These are phyloP conservation scores for Tuber microsphaerosporum DNA, from an alignment of 495 filamentous ascomycete genomes.

Conservation along the genomic window DNA sequence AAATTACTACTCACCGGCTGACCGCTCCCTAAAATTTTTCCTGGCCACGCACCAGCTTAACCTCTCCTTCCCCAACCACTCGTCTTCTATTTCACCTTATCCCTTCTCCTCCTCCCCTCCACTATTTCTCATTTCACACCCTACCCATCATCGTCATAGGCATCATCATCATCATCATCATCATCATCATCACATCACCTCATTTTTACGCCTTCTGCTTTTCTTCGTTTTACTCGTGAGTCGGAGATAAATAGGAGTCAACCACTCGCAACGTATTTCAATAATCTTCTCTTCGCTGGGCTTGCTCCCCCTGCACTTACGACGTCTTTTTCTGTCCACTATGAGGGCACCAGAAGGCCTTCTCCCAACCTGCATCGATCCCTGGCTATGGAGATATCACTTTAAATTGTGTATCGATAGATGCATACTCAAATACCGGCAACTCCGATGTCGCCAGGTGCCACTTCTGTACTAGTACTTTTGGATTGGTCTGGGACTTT, in stretches of 20 bases:
- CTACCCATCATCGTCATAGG: background rate
- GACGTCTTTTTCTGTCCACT: background rate
- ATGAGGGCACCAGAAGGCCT: background rate
- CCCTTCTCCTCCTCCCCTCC: background rate
- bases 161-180: background rate
- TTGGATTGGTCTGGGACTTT: too few relatives aligned
- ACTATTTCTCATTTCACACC: background rate
- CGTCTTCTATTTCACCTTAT: background rate
- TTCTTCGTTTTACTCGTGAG: background rate
- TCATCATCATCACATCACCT: background rate
- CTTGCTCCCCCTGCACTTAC: conserved; percentile 13
- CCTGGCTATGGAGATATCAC: conserved; percentile 23
- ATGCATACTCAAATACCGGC: too few relatives aligned
- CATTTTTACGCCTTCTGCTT: background rate
- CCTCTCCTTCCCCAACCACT: background rate
- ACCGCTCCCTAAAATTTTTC: background rate
- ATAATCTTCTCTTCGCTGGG: conserved; percentile 9
- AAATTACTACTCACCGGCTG: background rate
- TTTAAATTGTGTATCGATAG: conserved; percentile 26
- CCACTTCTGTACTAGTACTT: too few relatives aligned
- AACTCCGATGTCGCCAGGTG: too few relatives aligned
- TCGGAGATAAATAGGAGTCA: background rate
- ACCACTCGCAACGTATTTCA: conserved; percentile 13
- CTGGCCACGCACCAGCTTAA: background rate
- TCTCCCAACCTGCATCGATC: background rate